Evolutionary conservation across 129 eudicot species (phyloP).

Genomic region (Saposhnikovia divaricata): DNA sequence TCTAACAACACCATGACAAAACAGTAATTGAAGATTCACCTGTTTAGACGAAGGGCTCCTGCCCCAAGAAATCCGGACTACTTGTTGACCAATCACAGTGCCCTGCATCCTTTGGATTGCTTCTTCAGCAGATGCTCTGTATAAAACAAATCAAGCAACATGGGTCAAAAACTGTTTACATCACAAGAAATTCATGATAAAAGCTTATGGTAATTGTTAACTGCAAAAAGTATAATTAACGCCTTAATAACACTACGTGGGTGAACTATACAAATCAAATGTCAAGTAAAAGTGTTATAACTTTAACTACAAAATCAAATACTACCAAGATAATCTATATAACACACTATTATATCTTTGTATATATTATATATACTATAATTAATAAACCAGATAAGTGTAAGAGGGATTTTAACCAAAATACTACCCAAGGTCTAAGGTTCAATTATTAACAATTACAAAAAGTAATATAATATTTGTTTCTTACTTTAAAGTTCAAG

Average conservation of each 20-base stretch:
- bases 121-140: conserved; percentile 91
- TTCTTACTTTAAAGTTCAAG: too few relatives aligned
- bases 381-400: neutral
- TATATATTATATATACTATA: neutral
- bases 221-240: neutral
- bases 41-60: conserved; percentile 65
- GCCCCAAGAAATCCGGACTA: conserved; percentile 95
- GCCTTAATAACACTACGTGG: neutral
- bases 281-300: neutral
- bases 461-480: too few relatives aligned
- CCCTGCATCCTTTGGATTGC: conserved; percentile 96
- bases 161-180: neutral
- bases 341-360: neutral
- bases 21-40: conserved; percentile 23
- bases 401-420: neutral
- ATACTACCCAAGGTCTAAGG: neutral
- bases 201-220: neutral
- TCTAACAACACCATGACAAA: neutral
- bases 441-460: neutral
- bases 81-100: conserved; percentile 70
- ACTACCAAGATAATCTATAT: neutral
- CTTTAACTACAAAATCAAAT: neutral
- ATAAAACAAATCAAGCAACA: conserved; percentile 15
- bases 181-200: neutral
- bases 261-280: neutral